Evolutionary conservation across 257 asterid species (phyloP).

Genomic region (Nyctanthes arbortristis): DNA sequence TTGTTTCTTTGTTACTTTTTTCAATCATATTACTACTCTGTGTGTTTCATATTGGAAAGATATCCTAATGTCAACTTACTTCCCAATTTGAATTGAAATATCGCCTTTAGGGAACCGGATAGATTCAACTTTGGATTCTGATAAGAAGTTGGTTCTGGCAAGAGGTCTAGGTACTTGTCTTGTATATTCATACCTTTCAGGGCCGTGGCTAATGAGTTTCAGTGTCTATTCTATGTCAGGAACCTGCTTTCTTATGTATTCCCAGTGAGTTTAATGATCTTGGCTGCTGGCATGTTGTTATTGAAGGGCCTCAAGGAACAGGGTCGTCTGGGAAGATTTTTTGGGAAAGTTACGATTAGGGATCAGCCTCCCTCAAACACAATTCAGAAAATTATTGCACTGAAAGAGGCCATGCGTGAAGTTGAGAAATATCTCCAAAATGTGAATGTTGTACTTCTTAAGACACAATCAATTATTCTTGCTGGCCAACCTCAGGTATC

Average conservation of each 20-base stretch:
- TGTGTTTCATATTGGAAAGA: neutral
- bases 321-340: conserved; percentile 94
- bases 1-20: neutral
- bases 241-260: conserved; percentile 71
- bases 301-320: conserved; percentile 94
- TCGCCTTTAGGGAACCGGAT: neutral
- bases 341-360: conserved; percentile 82
- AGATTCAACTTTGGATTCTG: neutral
- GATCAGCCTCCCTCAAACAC: conserved; percentile 98
- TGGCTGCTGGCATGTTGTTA: conserved; percentile 72
- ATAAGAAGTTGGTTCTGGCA: neutral
- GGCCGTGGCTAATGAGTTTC: conserved; percentile 4
- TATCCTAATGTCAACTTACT: neutral
- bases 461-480: conserved; percentile 74
- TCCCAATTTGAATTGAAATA: neutral
- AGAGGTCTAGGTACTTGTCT: neutral
- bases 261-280: conserved; percentile 71
- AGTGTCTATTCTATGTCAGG: conserved; percentile 44
- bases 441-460: conserved; percentile 76
- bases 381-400: conserved; percentile 82
- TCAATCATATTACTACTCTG: neutral
- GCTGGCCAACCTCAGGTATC: conserved; percentile 95
- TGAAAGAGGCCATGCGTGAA: conserved; percentile 92
- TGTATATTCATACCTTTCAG: neutral
- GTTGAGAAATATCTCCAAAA: conserved; percentile 82